Evolutionary conservation across 192 early-diverging fungal genomes (phyloP).

Genomic region (Pecoramyces ruminantium): DNA sequence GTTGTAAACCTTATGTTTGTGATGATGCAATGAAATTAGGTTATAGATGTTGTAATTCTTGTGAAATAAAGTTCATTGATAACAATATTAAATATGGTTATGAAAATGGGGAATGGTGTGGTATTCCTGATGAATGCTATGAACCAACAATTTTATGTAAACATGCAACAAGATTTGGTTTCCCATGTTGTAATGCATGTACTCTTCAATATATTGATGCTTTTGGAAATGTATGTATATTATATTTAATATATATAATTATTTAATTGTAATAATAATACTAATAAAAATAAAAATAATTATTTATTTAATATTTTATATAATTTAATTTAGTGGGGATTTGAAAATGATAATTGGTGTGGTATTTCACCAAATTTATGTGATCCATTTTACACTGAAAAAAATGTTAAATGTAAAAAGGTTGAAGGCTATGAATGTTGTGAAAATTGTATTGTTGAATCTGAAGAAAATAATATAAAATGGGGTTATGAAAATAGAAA

Average conservation of each 20-base stretch:
- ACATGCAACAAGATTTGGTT: not conserved
- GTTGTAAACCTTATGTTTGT: not conserved
- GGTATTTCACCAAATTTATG: not conserved
- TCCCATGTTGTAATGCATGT: not conserved
- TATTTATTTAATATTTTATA: no score
- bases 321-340: not conserved
- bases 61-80: not conserved
- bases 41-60: not conserved
- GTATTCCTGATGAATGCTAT: not conserved
- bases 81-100: not conserved
- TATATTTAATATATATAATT: not conserved
- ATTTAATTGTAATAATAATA: not conserved
- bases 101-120: not conserved
- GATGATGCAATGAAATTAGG: not conserved
- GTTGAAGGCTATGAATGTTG: not conserved
- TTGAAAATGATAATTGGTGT: not conserved
- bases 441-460: not conserved
- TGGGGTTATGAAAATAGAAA: not conserved
- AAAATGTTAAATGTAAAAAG: not conserved
- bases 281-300: not conserved
- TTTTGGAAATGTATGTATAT: not conserved
- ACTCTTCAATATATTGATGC: not conserved
- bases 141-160: not conserved
- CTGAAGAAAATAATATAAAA: not conserved
- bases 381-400: not conserved